A percentile compares a stretch with the other conserved stretches of the same genome.
Evolutionary conservation across 2,329 filamentous ascomycete genomes (phyloP).

Genomic region (Ramichloridium luteum): DNA sequence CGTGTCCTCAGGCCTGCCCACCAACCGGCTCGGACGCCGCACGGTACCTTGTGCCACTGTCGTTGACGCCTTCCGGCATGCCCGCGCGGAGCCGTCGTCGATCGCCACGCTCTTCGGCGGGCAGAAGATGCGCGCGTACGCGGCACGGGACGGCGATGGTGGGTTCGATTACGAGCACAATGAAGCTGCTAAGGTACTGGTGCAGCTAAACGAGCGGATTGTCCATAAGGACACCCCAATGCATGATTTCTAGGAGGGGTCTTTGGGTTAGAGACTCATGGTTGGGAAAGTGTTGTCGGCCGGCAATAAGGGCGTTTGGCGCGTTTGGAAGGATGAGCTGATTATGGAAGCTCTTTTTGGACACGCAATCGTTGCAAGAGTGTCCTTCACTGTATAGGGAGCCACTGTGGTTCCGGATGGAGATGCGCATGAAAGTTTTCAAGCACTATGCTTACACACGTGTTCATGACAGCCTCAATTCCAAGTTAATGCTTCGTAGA

Average conservation of each 20-base stretch:
- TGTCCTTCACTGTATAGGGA: too few relatives aligned
- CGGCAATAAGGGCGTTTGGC: too few relatives aligned
- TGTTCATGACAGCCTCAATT: too few relatives aligned
- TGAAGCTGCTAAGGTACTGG: slow-evolving; percentile 12
- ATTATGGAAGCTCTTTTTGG: too few relatives aligned
- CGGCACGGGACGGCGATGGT: slow-evolving; percentile 5
- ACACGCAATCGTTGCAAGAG: too few relatives aligned
- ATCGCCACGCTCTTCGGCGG: slow-evolving; percentile 14
- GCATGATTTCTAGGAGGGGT: slow-evolving; percentile 1
- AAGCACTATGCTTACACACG: too few relatives aligned
- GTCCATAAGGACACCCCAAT: not conserved
- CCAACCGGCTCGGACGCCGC: slow-evolving; percentile 9
- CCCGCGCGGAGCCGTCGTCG: slow-evolving; percentile 12
- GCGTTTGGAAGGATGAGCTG: too few relatives aligned
- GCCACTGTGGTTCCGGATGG: too few relatives aligned
- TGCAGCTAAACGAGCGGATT: slow-evolving; percentile 1
- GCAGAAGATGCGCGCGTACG: slow-evolving; percentile 10
- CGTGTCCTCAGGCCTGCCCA: slow-evolving; percentile 6
- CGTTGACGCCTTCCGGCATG: slow-evolving; percentile 15
- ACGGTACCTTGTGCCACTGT: slow-evolving; percentile 10
- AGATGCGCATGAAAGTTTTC: too few relatives aligned
- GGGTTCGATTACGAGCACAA: slow-evolving; percentile 15
- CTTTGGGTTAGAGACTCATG: not conserved
- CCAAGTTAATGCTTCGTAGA: too few relatives aligned
- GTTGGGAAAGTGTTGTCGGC: too few relatives aligned